Base-by-base conservation (phyloP, 192 early-diverging fungal species). In the Diversispora eburnea region DNA sequence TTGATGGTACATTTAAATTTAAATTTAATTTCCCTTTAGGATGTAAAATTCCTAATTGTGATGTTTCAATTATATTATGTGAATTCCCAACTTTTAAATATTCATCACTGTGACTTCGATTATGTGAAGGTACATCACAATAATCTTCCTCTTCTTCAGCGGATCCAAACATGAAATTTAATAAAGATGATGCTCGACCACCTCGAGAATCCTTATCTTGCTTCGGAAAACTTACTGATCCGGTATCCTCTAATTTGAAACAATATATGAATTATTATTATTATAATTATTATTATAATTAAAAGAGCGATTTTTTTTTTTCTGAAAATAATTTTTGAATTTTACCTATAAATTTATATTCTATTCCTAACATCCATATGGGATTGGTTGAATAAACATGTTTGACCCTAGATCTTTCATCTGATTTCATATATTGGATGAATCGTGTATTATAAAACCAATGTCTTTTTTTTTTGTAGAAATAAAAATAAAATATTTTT, bases 401-500 rank as follows among this genome's bases (percentile, higher is more conserved):
- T 69, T 78, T 81, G 8, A 74, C 77, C 33, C 80, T 61, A 6
- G 72, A 61, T 6, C 77, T 72, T 19, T 81, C 80, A 51, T 81
- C 80, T 15, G 72, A 68, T 43, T 77, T 75, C 65, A 81, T 81
- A 55, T 78, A 78, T 25, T 81, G 80, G 17, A 81, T 75, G 22
- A 81, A 64, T 68, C 74, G 73, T 7, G 80, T 75, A 63, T 81
- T 81, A 72, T 81, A 81, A 8, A 81, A 58, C 80, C 80, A 81
- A 70, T 81, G 77, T 5, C 80, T 81, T 72, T 55, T 54, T 12
- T 7, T 55, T 13, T 17, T 54, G 22, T 56, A 43, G 22, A 46
- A 45, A 47, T 20, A 54, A 61, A 60, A 70, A 51, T 10, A 25
- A 59, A 47, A 58, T 33, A 48, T 19, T 17, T 17, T 12, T 51